Conservation (phyloP, 768 basidiomycete species). For the Calocybe indica region DNA sequence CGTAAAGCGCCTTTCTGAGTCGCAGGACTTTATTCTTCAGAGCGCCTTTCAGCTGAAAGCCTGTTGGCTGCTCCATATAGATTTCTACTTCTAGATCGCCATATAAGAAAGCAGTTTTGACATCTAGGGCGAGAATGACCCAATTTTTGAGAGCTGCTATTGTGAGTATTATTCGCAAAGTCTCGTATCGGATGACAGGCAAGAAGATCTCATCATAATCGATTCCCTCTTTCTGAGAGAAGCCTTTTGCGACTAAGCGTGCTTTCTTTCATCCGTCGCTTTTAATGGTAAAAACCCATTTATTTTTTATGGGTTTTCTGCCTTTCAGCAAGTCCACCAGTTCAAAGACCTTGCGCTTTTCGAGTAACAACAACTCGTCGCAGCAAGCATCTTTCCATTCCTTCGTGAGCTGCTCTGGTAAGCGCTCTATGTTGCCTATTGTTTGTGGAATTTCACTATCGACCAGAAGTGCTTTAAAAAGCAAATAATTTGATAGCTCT, state of each 20-base stretch:
- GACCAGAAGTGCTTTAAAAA: neutral
- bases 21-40: neutral
- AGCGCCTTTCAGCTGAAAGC: conserved; percentile 1
- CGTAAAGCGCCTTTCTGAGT: conserved; percentile 5
- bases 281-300: conserved; percentile 15
- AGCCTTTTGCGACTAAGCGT: conserved; percentile 12
- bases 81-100: conserved; percentile 1
- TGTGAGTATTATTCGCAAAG: neutral
- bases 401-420: neutral
- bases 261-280: conserved; percentile 11
- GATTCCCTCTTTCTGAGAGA: conserved; percentile 2
- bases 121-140: neutral
- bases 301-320: conserved; percentile 9
- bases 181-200: neutral
- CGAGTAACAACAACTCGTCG: neutral
- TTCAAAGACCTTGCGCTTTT: neutral
- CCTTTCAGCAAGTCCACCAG: conserved; percentile 7
- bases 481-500: neutral
- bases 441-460: neutral
- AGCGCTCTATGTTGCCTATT: conserved; percentile 1
- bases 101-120: conserved; percentile 1
- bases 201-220: conserved; percentile 1
- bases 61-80: conserved; percentile 3
- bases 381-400: neutral
- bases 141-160: neutral